These are phyloP conservation scores for Viridothelium virens DNA, from an alignment of 495 filamentous ascomycete genomes.

Conservation along the genomic window DNA sequence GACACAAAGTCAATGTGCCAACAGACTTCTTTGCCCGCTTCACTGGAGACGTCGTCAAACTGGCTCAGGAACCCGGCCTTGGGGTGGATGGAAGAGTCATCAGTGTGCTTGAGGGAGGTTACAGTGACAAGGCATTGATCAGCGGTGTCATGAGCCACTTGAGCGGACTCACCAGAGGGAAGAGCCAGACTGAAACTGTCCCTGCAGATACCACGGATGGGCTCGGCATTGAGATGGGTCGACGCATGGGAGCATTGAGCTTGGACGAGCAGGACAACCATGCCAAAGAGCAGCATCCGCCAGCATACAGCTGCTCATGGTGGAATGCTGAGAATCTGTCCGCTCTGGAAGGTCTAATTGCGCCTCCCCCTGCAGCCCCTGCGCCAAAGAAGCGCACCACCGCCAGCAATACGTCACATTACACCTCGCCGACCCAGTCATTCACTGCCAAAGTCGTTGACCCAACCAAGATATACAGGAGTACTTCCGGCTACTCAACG, in stretches of 20 bases:
- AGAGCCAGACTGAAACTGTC: slow-evolving; percentile 34
- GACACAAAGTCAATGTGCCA: slow-evolving; percentile 88
- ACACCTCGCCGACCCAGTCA: slow-evolving; percentile 66
- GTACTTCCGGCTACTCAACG: slow-evolving; percentile 33
- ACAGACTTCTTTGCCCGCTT: slow-evolving; percentile 93
- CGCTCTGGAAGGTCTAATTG: slow-evolving; percentile 51
- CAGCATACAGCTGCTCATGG: slow-evolving; percentile 59
- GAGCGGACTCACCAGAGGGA: slow-evolving; percentile 49
- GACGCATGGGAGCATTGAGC: slow-evolving; percentile 35
- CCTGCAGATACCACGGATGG: slow-evolving; percentile 23
- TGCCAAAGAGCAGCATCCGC: slow-evolving; percentile 5
- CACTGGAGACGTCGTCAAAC: slow-evolving; percentile 68
- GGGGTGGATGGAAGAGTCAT: slow-evolving; percentile 75
- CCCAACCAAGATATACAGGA: slow-evolving; percentile 48
- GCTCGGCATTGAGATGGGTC: slow-evolving; percentile 47
- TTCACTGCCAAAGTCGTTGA: slow-evolving; percentile 66
- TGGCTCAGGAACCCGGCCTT: slow-evolving; percentile 73
- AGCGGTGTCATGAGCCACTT: slow-evolving; percentile 86
- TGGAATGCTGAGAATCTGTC: slow-evolving; percentile 65
- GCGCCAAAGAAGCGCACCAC: slow-evolving; percentile 47
- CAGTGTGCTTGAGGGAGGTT: slow-evolving; percentile 91
- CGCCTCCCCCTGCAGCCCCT: slow-evolving; percentile 40
- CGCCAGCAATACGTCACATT: slow-evolving; percentile 48
- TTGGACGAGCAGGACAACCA: slow-evolving; percentile 18
- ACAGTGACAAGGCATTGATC: slow-evolving; percentile 81